Evolutionary conservation across 371 early-diverging fungal genomes (phyloP).

Genomic region (Lichtheimia ornata): DNA sequence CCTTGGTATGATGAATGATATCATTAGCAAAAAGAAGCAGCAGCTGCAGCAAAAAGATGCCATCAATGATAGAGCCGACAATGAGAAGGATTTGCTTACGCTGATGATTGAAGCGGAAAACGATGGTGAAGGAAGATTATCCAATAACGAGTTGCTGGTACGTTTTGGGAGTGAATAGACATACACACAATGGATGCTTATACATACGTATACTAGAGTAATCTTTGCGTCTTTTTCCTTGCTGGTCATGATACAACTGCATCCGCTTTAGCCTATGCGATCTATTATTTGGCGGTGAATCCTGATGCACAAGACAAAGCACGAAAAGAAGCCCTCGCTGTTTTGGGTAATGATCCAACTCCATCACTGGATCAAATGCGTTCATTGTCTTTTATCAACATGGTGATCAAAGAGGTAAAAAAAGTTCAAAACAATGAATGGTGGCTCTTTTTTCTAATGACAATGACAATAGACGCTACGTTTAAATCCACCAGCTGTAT

Average conservation of each 20-base stretch:
- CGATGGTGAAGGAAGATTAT: slow-evolving; percentile 27
- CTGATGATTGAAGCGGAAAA: slow-evolving; percentile 57
- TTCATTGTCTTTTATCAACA: slow-evolving; percentile 10
- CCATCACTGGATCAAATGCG: slow-evolving; percentile 13
- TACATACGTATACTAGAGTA: slow-evolving; percentile 15
- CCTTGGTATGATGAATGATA: slow-evolving; percentile 31
- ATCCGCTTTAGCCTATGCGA: slow-evolving; percentile 22
- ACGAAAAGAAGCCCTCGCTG: slow-evolving; percentile 17
- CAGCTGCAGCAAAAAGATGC: neutral
- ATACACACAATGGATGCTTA: neutral
- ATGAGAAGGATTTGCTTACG: slow-evolving; percentile 53
- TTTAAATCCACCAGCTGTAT: slow-evolving; percentile 13
- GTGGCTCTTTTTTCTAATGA: neutral
- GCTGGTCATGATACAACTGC: slow-evolving; percentile 41
- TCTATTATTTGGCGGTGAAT: slow-evolving; percentile 33
- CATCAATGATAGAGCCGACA: slow-evolving; percentile 24
- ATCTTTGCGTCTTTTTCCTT: slow-evolving; percentile 19
- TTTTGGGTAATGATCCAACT: slow-evolving; percentile 7
- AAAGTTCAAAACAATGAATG: no score
- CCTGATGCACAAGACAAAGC: slow-evolving; percentile 25
- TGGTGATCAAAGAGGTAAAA: slow-evolving; percentile 15
- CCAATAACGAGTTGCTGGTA: slow-evolving; percentile 37
- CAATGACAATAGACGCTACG: slow-evolving; percentile 18
- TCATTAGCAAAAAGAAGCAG: slow-evolving; percentile 34
- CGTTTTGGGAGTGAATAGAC: slow-evolving; percentile 14